Base-by-base conservation (phyloP, 2,329 filamentous ascomycete genomes). In the Colletotrichum tropicale region DNA sequence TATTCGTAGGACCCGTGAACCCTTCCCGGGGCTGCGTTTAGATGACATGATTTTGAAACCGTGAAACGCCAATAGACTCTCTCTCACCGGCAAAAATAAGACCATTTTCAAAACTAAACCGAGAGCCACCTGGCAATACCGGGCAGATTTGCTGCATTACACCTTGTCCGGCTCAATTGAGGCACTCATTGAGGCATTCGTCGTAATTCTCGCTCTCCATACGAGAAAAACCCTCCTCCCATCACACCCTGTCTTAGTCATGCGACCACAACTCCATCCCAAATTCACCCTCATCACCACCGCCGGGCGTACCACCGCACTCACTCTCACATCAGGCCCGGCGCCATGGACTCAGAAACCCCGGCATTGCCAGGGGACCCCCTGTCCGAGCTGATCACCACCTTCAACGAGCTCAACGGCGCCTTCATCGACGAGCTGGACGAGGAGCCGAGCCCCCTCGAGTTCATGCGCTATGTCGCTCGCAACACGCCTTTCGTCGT, bases 381-480 rank as follows among this genome's bases (percentile, higher is more conserved):
- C 15, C 83, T 90, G 74, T 82, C 80, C 26, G 88, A 90, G 73
- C 88, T 96, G 26, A 90, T 96, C 77, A 88, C 86, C 13, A 91
- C 88, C n/a, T 96, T 94, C 84, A 91, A 94, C 80, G 94, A 95
- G 78, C 89, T 96, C 70, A 96, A 96, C 81, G 83, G 88, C 71
- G 82, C 86, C 26, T 79, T 80, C 18, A 87, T 96, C 72, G 90
- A 94, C 61, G 91, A 92, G 78, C 87, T 96, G 4, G 58, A 86
- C 16, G 87, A 90, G 56, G 91, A 93, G 65, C 95, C 95, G 6
- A 94, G 92, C 32, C 90, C 95, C 1, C 89, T 97, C 8, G 93
- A 96, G 81, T 96, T 96, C 82, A 94, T 96, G 92, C 91, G 94
- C 80, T 93, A 92, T 83, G 94, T 96, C 24, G 89, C 93, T 18